Conservation (phyloP, 23 red algal species). For the Agarophyton chilense region DNA sequence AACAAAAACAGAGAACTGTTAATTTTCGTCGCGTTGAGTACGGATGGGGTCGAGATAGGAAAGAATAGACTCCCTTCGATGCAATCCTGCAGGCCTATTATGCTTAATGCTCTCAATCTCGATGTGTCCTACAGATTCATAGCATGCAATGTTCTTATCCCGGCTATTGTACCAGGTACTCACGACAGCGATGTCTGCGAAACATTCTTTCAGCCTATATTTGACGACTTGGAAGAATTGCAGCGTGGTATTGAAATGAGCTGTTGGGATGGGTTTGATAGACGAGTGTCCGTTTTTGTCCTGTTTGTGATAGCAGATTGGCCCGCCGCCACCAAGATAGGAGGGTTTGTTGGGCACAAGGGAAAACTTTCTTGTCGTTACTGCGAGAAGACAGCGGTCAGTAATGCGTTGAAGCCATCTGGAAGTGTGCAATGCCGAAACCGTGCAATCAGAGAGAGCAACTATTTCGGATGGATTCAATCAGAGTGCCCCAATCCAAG, state of each 20-base stretch:
- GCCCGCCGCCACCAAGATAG: neutral
- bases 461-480: constrained; percentile 11
- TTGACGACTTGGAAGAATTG: neutral
- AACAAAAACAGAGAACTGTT: neutral
- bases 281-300: no score
- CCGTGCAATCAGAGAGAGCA: neutral
- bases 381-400: neutral
- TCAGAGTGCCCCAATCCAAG: constrained; percentile 1
- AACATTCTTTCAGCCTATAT: neutral
- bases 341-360: neutral
- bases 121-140: neutral
- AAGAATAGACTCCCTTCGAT: no score
- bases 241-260: neutral
- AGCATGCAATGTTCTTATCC: neutral
- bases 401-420: no score
- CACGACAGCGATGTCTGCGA: neutral
- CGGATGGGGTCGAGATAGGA: no score
- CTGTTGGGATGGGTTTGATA: constrained; percentile 1
- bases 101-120: neutral
- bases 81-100: constrained; percentile 4
- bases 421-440: no score
- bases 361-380: neutral
- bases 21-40: neutral
- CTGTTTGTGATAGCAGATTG: neutral
- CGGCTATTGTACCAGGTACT: neutral